A percentile compares a stretch with the other conserved stretches of the same genome.
phyloP scores from a whole-genome alignment of 192 early-diverging fungal species.

The Physocladia obscura region DNA sequence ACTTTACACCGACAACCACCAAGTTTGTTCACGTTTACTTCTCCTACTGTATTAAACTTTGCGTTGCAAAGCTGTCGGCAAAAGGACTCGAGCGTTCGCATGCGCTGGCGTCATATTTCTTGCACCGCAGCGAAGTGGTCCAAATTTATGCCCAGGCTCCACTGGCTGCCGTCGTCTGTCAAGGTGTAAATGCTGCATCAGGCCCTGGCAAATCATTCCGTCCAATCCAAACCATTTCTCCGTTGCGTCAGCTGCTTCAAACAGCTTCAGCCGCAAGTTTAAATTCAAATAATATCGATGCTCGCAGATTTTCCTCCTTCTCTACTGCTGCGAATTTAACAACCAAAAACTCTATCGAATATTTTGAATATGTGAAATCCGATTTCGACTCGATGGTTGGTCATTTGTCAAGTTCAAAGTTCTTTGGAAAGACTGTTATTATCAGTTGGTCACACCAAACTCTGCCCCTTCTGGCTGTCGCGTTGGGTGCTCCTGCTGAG shows the following conservation, averaged over 20 bases:
- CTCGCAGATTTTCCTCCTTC: neutral
- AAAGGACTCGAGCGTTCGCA: constrained; percentile 50
- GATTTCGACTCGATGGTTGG: constrained; percentile 18
- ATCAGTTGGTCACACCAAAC: constrained; percentile 56
- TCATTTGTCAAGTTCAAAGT: constrained; percentile 10
- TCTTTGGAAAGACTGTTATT: constrained; percentile 33
- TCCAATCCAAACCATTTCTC: constrained; percentile 42
- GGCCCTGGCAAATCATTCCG: constrained; percentile 34
- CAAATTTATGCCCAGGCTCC: constrained; percentile 29
- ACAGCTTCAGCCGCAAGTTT: neutral
- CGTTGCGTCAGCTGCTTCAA: constrained; percentile 3
- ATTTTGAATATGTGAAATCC: constrained; percentile 32
- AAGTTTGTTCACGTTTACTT: neutral
- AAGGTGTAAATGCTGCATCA: constrained; percentile 38
- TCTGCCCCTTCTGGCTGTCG: constrained; percentile 35
- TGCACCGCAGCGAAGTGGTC: constrained; percentile 38
- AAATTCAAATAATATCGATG: neutral
- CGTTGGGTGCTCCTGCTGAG: constrained; percentile 34
- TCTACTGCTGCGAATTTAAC: neutral
- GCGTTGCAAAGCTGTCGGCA: constrained; percentile 18
- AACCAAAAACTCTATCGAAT: neutral
- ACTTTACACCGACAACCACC: constrained; percentile 48
- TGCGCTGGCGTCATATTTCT: constrained; percentile 49
- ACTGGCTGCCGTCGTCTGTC: constrained; percentile 40
- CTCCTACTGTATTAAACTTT: neutral